These are phyloP conservation scores for Claviceps pazoutovae DNA, from an alignment of 2,329 filamentous ascomycete genomes.

Conservation along the genomic window DNA sequence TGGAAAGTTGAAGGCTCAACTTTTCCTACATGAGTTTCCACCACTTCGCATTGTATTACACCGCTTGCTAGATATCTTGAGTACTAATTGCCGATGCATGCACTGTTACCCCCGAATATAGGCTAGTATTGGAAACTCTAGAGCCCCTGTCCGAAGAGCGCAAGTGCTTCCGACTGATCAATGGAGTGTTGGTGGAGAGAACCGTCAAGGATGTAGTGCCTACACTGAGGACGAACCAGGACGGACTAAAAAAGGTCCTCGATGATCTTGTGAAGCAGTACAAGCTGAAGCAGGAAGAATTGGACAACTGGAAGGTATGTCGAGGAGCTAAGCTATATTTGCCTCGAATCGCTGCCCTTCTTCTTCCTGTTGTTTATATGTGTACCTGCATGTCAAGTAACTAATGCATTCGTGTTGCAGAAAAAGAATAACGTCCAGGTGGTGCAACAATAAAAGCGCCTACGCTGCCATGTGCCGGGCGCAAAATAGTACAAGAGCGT, in stretches of 20 bases:
- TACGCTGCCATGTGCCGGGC: not conserved
- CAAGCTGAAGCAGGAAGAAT: slow-evolving; percentile 82
- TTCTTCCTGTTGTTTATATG: too few relatives aligned
- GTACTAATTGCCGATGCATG: not conserved
- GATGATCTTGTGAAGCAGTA: slow-evolving; percentile 95
- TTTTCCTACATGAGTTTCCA: too few relatives aligned
- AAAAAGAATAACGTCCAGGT: slow-evolving; percentile 86
- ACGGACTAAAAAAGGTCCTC: slow-evolving; percentile 84
- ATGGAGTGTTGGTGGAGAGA: slow-evolving; percentile 86
- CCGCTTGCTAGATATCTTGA: not conserved
- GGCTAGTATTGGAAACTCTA: slow-evolving; percentile 87
- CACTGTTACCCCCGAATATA: slow-evolving; percentile 23
- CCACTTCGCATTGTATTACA: not conserved
- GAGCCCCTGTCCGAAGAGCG: slow-evolving; percentile 68
- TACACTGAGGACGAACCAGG: slow-evolving; percentile 81
- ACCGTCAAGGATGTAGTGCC: slow-evolving; percentile 89
- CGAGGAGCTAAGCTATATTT: not conserved
- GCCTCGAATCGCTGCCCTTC: not conserved
- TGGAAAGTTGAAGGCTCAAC: too few relatives aligned
- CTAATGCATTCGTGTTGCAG: slow-evolving; percentile 27
- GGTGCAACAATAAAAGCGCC: slow-evolving; percentile 50
- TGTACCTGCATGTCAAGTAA: not conserved
- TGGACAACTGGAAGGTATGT: slow-evolving; percentile 96
- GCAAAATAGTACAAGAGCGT: not conserved
- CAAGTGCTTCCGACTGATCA: slow-evolving; percentile 98